Conservation (phyloP, 306 rosid species). For the Fragaria ananassa region DNA sequence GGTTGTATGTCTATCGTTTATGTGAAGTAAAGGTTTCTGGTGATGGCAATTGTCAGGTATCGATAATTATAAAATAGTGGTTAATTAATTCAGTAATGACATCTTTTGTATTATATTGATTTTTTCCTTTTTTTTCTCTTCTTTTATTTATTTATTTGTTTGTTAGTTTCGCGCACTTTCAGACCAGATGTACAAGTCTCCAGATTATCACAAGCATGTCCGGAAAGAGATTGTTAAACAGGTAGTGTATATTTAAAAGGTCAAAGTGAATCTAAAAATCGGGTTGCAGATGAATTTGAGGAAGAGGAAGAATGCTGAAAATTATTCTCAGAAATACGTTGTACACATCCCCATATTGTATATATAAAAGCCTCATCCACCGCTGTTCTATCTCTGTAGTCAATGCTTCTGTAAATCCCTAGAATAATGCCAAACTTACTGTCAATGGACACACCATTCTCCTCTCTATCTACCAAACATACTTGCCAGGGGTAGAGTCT, state of each 20-base stretch:
- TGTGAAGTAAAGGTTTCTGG: slow-evolving; percentile 87
- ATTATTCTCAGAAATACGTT: neutral
- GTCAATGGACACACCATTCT: neutral
- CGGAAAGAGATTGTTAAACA: slow-evolving; percentile 75
- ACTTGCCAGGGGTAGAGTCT: neutral
- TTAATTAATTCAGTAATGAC: neutral
- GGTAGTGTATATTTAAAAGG: slow-evolving; percentile 31
- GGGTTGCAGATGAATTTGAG: neutral
- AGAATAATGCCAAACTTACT: neutral
- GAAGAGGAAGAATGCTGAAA: neutral
- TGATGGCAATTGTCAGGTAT: slow-evolving; percentile 94
- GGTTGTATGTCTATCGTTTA: slow-evolving; percentile 68
- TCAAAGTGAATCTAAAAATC: neutral
- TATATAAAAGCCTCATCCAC: neutral
- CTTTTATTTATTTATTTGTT: slow-evolving; percentile 9
- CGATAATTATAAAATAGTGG: slow-evolving; percentile 13
- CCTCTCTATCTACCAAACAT: neutral
- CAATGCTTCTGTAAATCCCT: neutral
- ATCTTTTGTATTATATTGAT: slow-evolving; percentile 20
- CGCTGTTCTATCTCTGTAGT: neutral
- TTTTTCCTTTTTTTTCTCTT: slow-evolving; percentile 14
- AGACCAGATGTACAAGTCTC: slow-evolving; percentile 74
- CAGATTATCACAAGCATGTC: slow-evolving; percentile 77
- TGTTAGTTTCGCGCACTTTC: slow-evolving; percentile 86
- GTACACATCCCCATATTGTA: neutral